Evolutionary conservation across 2,329 filamentous ascomycete species (phyloP).

Genomic region (Raffaelea albimanens): DNA sequence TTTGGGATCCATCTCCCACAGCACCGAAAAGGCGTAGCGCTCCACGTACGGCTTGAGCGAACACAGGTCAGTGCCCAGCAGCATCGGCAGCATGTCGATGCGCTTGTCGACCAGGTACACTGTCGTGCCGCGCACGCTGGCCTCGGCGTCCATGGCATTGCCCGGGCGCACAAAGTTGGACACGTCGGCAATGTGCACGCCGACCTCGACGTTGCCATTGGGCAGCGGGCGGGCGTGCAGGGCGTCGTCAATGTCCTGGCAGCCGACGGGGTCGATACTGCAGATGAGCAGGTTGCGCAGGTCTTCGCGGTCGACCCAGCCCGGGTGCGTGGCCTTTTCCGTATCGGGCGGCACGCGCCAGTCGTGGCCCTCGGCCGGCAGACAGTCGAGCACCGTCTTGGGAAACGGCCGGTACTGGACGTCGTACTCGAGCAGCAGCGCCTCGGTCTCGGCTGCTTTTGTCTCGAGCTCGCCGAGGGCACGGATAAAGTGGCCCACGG

Average conservation of each 20-base stretch:
- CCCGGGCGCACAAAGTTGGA: conserved; percentile 97
- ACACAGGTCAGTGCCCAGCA: conserved; percentile 91
- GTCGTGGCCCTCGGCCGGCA: conserved; percentile 82
- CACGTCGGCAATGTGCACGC: conserved; percentile 98
- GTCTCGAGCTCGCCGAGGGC: conserved; percentile 89
- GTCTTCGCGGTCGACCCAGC: conserved; percentile 80
- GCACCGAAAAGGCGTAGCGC: conserved; percentile 73
- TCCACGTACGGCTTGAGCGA: conserved; percentile 98
- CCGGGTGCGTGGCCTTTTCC: conserved; percentile 62
- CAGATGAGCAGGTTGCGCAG: conserved; percentile 81
- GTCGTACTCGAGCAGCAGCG: conserved; percentile 86
- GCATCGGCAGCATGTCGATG: conserved; percentile 97
- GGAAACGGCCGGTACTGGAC: conserved; percentile 97
- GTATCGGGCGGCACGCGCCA: conserved; percentile 89
- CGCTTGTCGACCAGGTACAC: conserved; percentile 98
- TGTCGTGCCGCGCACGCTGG: conserved; percentile 86
- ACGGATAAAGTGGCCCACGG: conserved; percentile 86
- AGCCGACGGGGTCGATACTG: conserved; percentile 93
- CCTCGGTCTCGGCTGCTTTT: conserved; percentile 96
- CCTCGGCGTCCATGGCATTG: conserved; percentile 95
- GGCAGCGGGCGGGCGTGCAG: conserved; percentile 76
- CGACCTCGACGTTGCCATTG: conserved; percentile 92
- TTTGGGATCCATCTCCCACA: conserved; percentile 74
- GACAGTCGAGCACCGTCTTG: conserved; percentile 86
- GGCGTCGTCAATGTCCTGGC: conserved; percentile 97